Percentiles rank a stretch among this genome's conserved stretches.
These are phyloP conservation scores for Phialophora verrucosa DNA, from an alignment of 2,329 filamentous ascomycete genomes.

Conservation along the genomic window DNA sequence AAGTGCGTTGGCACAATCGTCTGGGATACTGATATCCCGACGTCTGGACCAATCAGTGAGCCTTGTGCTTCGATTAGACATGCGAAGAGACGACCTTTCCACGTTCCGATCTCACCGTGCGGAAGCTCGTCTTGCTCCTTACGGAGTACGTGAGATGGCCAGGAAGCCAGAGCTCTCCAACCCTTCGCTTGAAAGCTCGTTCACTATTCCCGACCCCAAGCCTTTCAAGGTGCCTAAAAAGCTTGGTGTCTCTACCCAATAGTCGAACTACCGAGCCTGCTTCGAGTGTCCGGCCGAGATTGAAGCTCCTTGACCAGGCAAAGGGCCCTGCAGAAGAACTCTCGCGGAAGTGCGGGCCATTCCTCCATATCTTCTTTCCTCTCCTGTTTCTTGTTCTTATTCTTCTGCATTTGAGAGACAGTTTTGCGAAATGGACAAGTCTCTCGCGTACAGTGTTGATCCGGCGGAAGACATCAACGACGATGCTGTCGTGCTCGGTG, in stretches of 20 bases:
- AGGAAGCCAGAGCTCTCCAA: not conserved
- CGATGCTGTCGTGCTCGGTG: slow-evolving; percentile 26
- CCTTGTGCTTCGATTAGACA: slow-evolving; percentile 1
- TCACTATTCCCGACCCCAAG: not conserved
- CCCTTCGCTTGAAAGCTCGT: slow-evolving; percentile 10
- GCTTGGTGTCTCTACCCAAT: not conserved
- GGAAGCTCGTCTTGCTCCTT: slow-evolving; percentile 2
- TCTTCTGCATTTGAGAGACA: not conserved
- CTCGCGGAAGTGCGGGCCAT: not conserved
- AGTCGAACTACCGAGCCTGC: slow-evolving; percentile 11
- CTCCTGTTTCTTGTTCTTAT: slow-evolving; percentile 7
- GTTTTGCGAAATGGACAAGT: slow-evolving; percentile 26
- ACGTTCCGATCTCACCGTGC: not conserved
- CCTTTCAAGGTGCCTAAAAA: not conserved
- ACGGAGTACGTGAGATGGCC: not conserved
- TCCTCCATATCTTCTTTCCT: not conserved
- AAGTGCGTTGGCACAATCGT: slow-evolving; percentile 14
- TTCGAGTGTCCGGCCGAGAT: not conserved
- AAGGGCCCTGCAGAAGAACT: slow-evolving; percentile 9
- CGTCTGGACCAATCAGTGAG: slow-evolving; percentile 6
- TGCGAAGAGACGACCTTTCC: slow-evolving; percentile 4
- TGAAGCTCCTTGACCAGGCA: slow-evolving; percentile 1
- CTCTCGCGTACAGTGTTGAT: slow-evolving; percentile 22
- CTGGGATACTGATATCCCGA: slow-evolving; percentile 11
- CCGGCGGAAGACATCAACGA: slow-evolving; percentile 22